Percentiles rank a stretch among this genome's conserved stretches.
Conservation (phyloP, 2,329 filamentous ascomycete species). For the Stenocarpella maydis region DNA sequence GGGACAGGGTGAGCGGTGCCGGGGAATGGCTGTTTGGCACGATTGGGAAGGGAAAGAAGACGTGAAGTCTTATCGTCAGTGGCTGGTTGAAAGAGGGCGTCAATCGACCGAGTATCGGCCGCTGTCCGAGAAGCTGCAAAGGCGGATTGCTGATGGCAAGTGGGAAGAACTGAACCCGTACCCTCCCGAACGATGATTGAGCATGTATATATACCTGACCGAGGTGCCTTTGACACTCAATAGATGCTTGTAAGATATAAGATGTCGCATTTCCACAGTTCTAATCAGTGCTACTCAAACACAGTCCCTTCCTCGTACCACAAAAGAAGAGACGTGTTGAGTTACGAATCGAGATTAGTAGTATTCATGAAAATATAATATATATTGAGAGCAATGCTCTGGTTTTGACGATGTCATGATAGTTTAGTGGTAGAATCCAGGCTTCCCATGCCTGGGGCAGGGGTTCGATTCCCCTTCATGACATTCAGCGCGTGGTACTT, state of each 20-base stretch:
- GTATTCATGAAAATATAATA: no score
- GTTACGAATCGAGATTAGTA: no score
- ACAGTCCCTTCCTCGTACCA: no score
- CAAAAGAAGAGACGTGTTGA: no score
- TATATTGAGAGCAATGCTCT: no score
- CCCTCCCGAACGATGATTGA: no score
- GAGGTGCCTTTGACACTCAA: no score
- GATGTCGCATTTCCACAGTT: neutral
- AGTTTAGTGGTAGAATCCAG: slow-evolving; percentile 29
- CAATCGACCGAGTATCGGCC: neutral
- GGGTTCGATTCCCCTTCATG: slow-evolving; percentile 28
- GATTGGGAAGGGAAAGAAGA: neutral
- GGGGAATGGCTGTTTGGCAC: neutral
- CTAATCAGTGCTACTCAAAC: neutral
- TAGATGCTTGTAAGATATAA: neutral
- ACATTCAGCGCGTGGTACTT: neutral
- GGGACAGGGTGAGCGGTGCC: neutral
- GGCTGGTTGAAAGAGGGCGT: neutral
- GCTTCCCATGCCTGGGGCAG: slow-evolving; percentile 28
- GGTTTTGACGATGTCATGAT: slow-evolving; percentile 14
- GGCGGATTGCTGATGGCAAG: neutral
- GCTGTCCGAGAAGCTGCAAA: neutral
- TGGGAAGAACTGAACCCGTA: neutral
- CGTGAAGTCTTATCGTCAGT: neutral
- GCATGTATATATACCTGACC: no score